Base-by-base conservation (phyloP, 495 filamentous ascomycete genomes). In the Evernia prunastri region DNA sequence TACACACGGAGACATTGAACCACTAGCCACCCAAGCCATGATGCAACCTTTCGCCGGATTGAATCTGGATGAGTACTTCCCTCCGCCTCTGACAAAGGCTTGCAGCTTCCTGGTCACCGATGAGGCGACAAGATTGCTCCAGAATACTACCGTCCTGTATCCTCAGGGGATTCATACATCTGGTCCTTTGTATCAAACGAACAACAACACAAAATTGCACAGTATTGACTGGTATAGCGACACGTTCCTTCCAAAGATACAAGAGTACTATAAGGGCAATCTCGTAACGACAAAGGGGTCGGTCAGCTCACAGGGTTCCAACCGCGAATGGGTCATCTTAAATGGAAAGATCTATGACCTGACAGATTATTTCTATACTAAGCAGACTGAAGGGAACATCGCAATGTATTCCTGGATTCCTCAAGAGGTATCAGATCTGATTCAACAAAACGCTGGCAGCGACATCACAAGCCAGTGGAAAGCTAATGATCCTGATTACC, bases 311-410 rank as follows among this genome's bases (percentile, higher is more conserved):
- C 79, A 82, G 72, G 92, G 91, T n/a, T 70, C 84, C 43, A 79
- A 86, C 56, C 89, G 89, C 43, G 80, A 82, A 65, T 97, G 95
- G 90, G 86, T 89, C 64, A 87, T 91, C 63, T 80, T 93, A 58
- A 77, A 90, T 57, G 77, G 82, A 47, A 85, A 79, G 33, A 78
- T 97, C 29, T 97, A 92, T 70, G 95, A 98, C 71, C 74, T 98
- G 49, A 96, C 90, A 2, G 84, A 97, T 71, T 98, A 98, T 75
- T 90, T 91, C 74, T 77, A 89, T 61, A 96, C 92, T 11, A 65
- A 80, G 60, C 73, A 81, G 25, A 31, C 69, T 31, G 75, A 80
- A 72, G 79, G 86, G 49, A 75, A 82, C 42, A 62, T 74, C 17
- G 65, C 76, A 8, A 64, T 64, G 11, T 94, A 87, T 72, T 72